Conservation (phyloP, 306 rosid genomes). For the Quercus mongolica region DNA sequence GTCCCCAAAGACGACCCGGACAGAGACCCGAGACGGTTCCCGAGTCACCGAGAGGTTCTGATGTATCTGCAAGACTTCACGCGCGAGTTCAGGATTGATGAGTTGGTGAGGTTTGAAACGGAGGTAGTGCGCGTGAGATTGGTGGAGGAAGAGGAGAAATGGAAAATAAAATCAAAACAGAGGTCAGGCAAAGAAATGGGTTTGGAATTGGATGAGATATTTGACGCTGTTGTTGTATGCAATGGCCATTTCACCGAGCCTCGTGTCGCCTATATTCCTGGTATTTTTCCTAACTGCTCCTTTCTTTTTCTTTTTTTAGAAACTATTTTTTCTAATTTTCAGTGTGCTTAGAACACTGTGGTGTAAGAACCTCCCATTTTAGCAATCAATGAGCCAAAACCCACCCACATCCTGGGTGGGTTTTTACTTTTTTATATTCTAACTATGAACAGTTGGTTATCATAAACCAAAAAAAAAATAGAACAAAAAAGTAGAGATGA, state of each 20-base stretch:
- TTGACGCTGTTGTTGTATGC: constrained; percentile 57
- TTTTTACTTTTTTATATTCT: too few species aligned
- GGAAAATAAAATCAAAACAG: constrained; percentile 42
- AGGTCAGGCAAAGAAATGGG: constrained; percentile 6
- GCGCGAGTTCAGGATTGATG: constrained; percentile 28
- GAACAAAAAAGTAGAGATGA: too few species aligned
- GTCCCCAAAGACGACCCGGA: constrained; percentile 27
- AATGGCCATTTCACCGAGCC: constrained; percentile 53
- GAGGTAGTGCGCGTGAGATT: constrained; percentile 42
- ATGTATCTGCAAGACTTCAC: constrained; percentile 50
- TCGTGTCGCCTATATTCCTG: constrained; percentile 43
- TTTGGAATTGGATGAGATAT: constrained; percentile 43
- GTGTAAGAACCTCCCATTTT: too few species aligned
- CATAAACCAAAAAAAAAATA: too few species aligned
- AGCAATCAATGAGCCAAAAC: too few species aligned
- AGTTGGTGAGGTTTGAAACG: constrained; percentile 41
- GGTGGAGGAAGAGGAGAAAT: constrained; percentile 35
- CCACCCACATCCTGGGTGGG: too few species aligned
- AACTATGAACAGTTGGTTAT: too few species aligned
- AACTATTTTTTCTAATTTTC: too few species aligned
- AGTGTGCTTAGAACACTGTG: too few species aligned
- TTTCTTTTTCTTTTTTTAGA: too few species aligned
- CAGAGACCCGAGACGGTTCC: constrained; percentile 62
- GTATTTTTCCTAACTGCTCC: constrained; percentile 13
- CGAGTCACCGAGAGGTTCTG: constrained; percentile 58